A percentile compares a stretch with the other conserved stretches of the same genome.
Evolutionary conservation across 345 rosid species (phyloP).

Genomic region (Erucastrum elatum): DNA sequence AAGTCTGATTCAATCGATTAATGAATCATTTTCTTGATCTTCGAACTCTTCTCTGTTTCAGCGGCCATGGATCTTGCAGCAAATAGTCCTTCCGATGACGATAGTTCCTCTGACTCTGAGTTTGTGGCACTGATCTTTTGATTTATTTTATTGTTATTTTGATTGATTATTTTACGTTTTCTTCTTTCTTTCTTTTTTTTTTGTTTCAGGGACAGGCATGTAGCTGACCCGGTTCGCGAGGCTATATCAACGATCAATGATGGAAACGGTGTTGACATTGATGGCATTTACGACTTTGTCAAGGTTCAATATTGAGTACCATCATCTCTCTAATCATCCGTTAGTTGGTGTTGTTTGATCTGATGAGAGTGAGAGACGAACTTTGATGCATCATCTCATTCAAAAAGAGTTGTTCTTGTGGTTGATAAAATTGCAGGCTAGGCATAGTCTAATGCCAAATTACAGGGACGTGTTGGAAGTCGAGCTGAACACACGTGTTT

Average conservation of each 20-base stretch:
- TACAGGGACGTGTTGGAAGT: background rate
- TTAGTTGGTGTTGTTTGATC: too few species aligned
- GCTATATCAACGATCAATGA: conserved; percentile 46
- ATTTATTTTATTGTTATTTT: background rate
- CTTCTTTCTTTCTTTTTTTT: background rate
- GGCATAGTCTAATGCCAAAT: background rate
- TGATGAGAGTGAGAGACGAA: background rate
- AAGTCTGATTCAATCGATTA: background rate
- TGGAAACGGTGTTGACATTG: conserved; percentile 49
- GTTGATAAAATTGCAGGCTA: background rate
- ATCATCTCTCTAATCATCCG: background rate
- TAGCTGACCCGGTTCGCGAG: too few species aligned
- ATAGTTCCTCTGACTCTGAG: background rate
- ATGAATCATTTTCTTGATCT: background rate
- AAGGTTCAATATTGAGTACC: conserved; percentile 41
- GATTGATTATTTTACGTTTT: background rate
- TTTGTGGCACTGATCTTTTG: conserved; percentile 1
- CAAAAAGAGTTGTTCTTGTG: background rate
- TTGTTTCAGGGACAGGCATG: conserved; percentile 30
- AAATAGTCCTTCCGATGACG: background rate
- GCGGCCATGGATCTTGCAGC: background rate
- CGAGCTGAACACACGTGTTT: background rate
- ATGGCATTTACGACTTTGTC: conserved; percentile 49
- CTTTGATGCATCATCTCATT: too few species aligned
- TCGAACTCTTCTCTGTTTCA: background rate